A percentile compares a stretch with the other conserved stretches of the same genome.
Evolutionary conservation across 1,139 yeast genomes (phyloP).

Genomic region (Hanseniaspora gamundiae): DNA sequence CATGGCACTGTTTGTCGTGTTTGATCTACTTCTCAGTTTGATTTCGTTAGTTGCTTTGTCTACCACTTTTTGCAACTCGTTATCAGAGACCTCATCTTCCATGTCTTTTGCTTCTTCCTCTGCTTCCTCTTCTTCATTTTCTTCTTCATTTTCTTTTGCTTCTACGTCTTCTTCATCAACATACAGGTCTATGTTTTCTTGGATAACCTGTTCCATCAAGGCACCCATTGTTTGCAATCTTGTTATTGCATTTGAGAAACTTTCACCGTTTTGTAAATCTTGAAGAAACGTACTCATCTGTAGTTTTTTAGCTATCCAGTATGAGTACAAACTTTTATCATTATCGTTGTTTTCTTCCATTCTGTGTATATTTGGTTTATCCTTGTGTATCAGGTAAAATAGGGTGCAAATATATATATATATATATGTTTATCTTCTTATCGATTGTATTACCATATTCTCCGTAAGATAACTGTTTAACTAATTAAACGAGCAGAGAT

Average conservation of each 20-base stretch:
- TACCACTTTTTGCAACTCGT: too few species aligned
- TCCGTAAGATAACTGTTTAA: too few species aligned
- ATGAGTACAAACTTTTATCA: slow-evolving; percentile 2
- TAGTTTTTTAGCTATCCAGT: slow-evolving; percentile 9
- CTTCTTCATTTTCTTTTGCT: slow-evolving; percentile 21
- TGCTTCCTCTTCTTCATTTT: slow-evolving; percentile 6
- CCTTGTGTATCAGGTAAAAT: too few species aligned
- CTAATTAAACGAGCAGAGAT: too few species aligned
- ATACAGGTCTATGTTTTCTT: slow-evolving; percentile 16
- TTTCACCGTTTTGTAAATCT: slow-evolving; percentile 41
- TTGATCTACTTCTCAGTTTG: neutral
- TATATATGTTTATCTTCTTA: too few species aligned
- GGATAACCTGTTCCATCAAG: slow-evolving; percentile 18
- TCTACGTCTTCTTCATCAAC: slow-evolving; percentile 32
- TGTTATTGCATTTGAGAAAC: slow-evolving; percentile 42
- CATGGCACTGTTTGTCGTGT: neutral
- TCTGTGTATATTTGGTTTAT: neutral
- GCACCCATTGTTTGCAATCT: slow-evolving; percentile 42
- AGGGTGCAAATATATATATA: too few species aligned
- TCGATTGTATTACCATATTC: too few species aligned
- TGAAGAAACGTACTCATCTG: slow-evolving; percentile 39
- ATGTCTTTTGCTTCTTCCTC: slow-evolving; percentile 10
- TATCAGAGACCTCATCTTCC: too few species aligned
- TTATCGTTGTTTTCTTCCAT: slow-evolving; percentile 4
- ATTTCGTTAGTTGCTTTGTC: neutral